A percentile compares a stretch with the other conserved stretches of the same genome.
These are phyloP conservation scores for Podospora anserina DNA, from an alignment of 495 filamentous ascomycete genomes.

Conservation along the genomic window DNA sequence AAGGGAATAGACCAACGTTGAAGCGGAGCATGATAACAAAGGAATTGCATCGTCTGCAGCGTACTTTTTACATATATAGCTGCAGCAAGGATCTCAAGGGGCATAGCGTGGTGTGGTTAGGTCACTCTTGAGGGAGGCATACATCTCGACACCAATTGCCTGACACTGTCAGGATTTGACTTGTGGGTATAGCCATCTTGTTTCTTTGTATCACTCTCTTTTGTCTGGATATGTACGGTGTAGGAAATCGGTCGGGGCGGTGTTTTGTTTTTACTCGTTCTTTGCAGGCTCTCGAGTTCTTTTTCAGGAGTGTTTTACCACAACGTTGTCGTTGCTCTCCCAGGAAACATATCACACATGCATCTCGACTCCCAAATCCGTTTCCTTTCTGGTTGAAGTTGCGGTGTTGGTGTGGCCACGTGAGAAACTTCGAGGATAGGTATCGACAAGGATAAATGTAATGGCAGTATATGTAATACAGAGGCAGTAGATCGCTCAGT, in stretches of 20 bases:
- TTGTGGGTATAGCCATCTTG: not conserved
- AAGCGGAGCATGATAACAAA: not conserved
- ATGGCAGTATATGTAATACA: too few relatives aligned
- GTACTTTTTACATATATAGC: not conserved
- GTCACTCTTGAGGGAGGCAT: conserved; percentile 14
- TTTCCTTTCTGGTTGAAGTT: too few relatives aligned
- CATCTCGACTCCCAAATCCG: too few relatives aligned
- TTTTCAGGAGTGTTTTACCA: too few relatives aligned
- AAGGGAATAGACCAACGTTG: not conserved
- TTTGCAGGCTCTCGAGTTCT: too few relatives aligned
- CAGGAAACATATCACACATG: too few relatives aligned
- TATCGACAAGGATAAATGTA: too few relatives aligned
- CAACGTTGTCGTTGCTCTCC: too few relatives aligned
- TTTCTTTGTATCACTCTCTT: not conserved
- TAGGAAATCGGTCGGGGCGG: not conserved
- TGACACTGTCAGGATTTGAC: not conserved
- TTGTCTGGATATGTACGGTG: conserved; percentile 7
- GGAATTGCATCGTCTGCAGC: not conserved
- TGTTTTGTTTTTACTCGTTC: not conserved
- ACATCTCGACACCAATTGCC: not conserved
- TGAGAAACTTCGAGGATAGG: too few relatives aligned
- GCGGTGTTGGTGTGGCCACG: too few relatives aligned
- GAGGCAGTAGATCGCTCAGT: too few relatives aligned
- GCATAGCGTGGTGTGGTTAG: conserved; percentile 4
- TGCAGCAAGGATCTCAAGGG: not conserved